A percentile compares a stretch with the other conserved stretches of the same genome.
Evolutionary conservation across 179 eudicot species (phyloP).

Genomic region (Corrigiola litoralis): DNA sequence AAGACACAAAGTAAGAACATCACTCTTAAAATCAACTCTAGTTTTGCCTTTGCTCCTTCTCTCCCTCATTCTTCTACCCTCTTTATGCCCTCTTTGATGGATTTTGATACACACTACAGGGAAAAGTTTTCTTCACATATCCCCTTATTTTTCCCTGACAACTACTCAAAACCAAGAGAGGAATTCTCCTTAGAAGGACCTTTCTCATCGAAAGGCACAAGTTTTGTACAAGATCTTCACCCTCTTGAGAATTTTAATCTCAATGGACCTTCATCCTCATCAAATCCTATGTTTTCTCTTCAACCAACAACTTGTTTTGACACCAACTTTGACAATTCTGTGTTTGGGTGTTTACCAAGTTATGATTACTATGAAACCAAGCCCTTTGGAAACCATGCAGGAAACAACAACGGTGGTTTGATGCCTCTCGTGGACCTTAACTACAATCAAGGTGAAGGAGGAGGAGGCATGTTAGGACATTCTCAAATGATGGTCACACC

Average conservation of each 20-base stretch:
- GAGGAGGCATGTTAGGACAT: conserved; percentile 18
- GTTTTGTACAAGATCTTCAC: conserved; percentile 44
- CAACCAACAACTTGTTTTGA: conserved; percentile 32
- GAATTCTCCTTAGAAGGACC: conserved; percentile 25
- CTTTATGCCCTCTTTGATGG: conserved; percentile 26
- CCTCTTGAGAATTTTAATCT: conserved; percentile 42
- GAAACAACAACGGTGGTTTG: conserved; percentile 18
- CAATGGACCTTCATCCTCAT: conserved; percentile 23
- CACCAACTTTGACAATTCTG: conserved; percentile 35
- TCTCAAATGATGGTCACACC: conserved; percentile 22
- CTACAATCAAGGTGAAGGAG: conserved; percentile 20
- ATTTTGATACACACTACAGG: conserved; percentile 32
- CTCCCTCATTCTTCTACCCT: conserved; percentile 6
- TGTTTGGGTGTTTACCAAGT: conserved; percentile 20
- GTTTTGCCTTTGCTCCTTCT: conserved; percentile 17
- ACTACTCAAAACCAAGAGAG: conserved; percentile 24
- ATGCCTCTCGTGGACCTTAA: conserved; percentile 26
- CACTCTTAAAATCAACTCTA: conserved; percentile 4
- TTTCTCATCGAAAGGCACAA: conserved; percentile 25
- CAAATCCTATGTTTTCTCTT: conserved; percentile 25
- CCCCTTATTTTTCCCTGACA: conserved; percentile 21
- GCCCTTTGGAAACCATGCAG: conserved; percentile 30
- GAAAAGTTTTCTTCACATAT: conserved; percentile 30
- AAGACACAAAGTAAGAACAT: conserved; percentile 8
- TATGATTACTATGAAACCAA: conserved; percentile 38